Evolutionary conservation across 768 basidiomycete species (phyloP).

Genomic region (Amanita pallidorosea): DNA sequence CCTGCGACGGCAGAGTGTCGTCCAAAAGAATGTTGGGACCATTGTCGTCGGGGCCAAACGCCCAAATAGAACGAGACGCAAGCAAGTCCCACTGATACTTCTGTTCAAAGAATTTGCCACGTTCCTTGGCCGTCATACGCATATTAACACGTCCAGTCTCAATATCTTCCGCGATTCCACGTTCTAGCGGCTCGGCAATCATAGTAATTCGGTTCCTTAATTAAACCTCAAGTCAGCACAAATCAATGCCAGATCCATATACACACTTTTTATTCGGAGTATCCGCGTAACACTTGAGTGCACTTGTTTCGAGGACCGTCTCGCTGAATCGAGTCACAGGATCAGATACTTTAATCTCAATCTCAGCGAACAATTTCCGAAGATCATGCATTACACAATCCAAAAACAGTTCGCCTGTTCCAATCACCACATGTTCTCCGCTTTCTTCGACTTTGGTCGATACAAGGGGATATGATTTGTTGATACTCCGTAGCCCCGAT

Average conservation of each 20-base stretch:
- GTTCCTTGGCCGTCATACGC: conserved; percentile 90
- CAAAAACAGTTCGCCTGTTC: conserved; percentile 94
- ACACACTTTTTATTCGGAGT: conserved; percentile 97
- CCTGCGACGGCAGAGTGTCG: conserved; percentile 92
- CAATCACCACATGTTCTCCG: conserved; percentile 94
- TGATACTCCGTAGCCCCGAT: conserved; percentile 90
- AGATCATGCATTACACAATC: conserved; percentile 97
- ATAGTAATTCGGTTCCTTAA: conserved; percentile 93
- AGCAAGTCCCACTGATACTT: conserved; percentile 98
- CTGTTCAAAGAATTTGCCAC: conserved; percentile 92
- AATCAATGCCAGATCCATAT: neutral
- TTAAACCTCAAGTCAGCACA: conserved; percentile 9
- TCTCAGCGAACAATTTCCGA: conserved; percentile 86
- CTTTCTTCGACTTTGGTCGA: conserved; percentile 97
- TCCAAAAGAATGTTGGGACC: conserved; percentile 92
- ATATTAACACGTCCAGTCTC: conserved; percentile 90
- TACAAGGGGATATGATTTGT: conserved; percentile 94
- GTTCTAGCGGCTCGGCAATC: conserved; percentile 97
- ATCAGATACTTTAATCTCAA: conserved; percentile 99
- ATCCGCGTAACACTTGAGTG: conserved; percentile 97
- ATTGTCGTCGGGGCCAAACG: conserved; percentile 94
- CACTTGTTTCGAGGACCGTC: conserved; percentile 95
- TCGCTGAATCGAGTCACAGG: conserved; percentile 98
- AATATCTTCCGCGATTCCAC: conserved; percentile 93
- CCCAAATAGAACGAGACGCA: conserved; percentile 98